A percentile compares a stretch with the other conserved stretches of the same genome.
phyloP scores from a whole-genome alignment of 306 rosid genomes.

The Hippophae tibetana region DNA sequence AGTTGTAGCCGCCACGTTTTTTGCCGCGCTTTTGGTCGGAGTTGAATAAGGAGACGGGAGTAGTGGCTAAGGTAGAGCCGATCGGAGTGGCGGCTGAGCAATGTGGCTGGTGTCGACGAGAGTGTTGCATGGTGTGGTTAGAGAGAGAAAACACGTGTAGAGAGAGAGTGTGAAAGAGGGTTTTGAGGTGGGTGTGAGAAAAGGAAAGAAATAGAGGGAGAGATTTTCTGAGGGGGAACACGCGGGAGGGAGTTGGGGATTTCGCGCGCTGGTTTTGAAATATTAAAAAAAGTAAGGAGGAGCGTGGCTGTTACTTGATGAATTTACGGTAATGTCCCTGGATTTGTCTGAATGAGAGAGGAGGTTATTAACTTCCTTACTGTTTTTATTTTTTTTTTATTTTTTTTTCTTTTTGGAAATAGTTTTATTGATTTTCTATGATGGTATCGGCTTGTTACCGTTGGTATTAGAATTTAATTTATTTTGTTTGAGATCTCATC shows the following conservation, averaged over 20 bases:
- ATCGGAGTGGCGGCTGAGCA: conserved; percentile 14
- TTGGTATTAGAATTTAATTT: no score
- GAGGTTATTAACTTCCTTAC: neutral
- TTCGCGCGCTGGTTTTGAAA: conserved; percentile 39
- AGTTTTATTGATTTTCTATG: no score
- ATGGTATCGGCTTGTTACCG: no score
- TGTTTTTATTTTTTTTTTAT: neutral
- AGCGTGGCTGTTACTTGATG: neutral
- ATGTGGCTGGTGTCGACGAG: conserved; percentile 25
- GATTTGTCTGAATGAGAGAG: neutral
- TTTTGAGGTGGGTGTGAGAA: conserved; percentile 37
- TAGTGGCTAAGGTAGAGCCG: conserved; percentile 16
- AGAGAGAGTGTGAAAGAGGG: conserved; percentile 10
- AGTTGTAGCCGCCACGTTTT: conserved; percentile 74
- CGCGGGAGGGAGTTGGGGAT: conserved; percentile 25
- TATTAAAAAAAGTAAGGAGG: conserved; percentile 2
- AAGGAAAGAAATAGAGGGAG: conserved; percentile 9
- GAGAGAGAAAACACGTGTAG: conserved; percentile 2
- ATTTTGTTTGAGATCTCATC: no score
- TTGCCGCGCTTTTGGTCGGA: conserved; percentile 42
- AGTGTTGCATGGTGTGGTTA: conserved; percentile 32
- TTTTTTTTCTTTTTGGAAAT: no score
- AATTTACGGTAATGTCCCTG: conserved; percentile 11
- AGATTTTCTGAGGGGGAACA: neutral
- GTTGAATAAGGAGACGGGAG: neutral